Percentiles rank a stretch among this genome's conserved stretches.
Evolutionary conservation across 2,329 filamentous ascomycete genomes (phyloP).

Genomic region (Penicillium vulpinum): DNA sequence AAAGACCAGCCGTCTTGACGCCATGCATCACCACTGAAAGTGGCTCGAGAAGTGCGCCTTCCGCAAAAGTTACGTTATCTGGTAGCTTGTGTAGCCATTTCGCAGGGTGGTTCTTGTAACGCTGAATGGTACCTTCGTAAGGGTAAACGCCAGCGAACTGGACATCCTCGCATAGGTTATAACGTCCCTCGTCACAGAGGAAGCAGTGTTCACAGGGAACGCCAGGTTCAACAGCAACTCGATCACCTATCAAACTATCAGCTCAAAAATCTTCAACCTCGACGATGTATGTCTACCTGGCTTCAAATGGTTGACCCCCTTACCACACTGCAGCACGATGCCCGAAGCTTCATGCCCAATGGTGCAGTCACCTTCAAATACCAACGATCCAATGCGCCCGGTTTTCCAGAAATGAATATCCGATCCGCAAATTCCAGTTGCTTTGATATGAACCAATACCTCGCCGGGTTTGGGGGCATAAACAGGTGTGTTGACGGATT

Average conservation of each 20-base stretch:
- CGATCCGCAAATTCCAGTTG: slow-evolving; percentile 66
- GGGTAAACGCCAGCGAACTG: slow-evolving; percentile 64
- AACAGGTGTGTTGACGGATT: slow-evolving; percentile 58
- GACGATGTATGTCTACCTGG: slow-evolving; percentile 35
- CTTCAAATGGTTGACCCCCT: slow-evolving; percentile 55
- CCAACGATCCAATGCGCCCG: slow-evolving; percentile 63
- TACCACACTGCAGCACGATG: slow-evolving; percentile 58
- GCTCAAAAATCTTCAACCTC: not conserved
- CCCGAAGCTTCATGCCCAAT: slow-evolving; percentile 67
- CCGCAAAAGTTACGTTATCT: slow-evolving; percentile 56
- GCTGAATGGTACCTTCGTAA: slow-evolving; percentile 60
- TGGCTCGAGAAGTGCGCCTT: slow-evolving; percentile 65
- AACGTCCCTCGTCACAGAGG: slow-evolving; percentile 60
- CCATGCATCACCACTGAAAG: slow-evolving; percentile 64
- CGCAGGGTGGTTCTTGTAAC: slow-evolving; percentile 63
- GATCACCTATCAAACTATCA: slow-evolving; percentile 49
- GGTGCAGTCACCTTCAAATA: slow-evolving; percentile 64
- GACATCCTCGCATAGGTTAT: slow-evolving; percentile 65
- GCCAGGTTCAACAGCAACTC: slow-evolving; percentile 67
- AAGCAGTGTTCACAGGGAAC: slow-evolving; percentile 64
- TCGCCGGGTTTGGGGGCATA: slow-evolving; percentile 56
- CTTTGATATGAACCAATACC: slow-evolving; percentile 62
- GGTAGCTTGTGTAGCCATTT: slow-evolving; percentile 61
- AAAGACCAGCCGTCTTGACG: slow-evolving; percentile 55
- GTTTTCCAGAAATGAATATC: slow-evolving; percentile 70